Evolutionary conservation across 371 early-diverging fungal species (phyloP), one percentile per base, ranked within the genome.

Genomic region (Lichtheimia ramosa): DNA sequence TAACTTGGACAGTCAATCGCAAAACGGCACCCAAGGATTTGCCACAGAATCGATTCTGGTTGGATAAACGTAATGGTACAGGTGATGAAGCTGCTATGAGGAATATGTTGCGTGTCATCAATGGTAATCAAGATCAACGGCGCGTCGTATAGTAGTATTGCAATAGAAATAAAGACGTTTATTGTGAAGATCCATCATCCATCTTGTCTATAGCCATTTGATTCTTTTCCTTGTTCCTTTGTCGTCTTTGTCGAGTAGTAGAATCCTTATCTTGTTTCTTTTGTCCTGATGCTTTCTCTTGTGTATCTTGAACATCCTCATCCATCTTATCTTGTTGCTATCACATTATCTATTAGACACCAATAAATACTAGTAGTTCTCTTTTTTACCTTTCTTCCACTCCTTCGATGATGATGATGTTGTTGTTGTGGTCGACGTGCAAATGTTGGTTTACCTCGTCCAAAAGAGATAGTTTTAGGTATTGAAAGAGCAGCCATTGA

Each of bases 21-120:
- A 56, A 65, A 48, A 43, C 50, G 8, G 10, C 69, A 0, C 48
- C n/a, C 23, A 69, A 66, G 10, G 51, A 13, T 6, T 48, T 73
- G 13, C 48, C 46, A 21, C 79, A 79, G 42, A 69, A 65, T 8
- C 65, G 67, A 39, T 80, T 80, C 56, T 80, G 80, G 77, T 43
- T 80, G 49, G 80, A 80, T 54, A 68, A 71, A 48, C 67, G 71
- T 7, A 65, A 63, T 42, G 75, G 75, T 1, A 52, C 56, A 15
- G 80, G 73, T 0, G 73, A 80, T 60, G 54, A 58, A 43, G 70
- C 71, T 18, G 60, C 64, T 3, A 75, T 80, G 75, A 48, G 61
- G 3, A 69, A 52, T 14, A 71, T 80, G 34, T 34, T 80, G n/a
- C 68, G 70, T 23, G 62, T 73, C 23, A 68, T 77, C 3, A 48